A percentile compares a stretch with the other conserved stretches of the same genome.
These are phyloP conservation scores for Chytriomyces confervae DNA, from an alignment of 192 early-diverging fungal genomes.

Conservation along the genomic window DNA sequence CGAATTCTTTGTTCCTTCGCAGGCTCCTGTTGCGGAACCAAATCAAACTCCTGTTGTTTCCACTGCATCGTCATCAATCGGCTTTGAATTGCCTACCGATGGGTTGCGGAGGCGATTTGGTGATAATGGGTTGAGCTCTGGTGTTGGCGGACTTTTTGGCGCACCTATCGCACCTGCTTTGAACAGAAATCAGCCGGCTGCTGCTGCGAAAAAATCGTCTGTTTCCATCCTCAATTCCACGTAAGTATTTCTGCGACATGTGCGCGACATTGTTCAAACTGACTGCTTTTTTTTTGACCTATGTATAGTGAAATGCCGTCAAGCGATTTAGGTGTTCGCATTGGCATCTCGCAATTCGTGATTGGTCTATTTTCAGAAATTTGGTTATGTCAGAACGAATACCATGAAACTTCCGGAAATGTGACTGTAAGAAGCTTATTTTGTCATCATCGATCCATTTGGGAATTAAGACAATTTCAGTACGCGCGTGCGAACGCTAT, in stretches of 20 bases:
- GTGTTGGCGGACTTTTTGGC: too few relatives aligned
- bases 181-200: neutral
- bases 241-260: neutral
- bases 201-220: neutral
- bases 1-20: constrained; percentile 24
- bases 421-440: neutral
- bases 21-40: neutral
- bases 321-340: neutral
- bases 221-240: constrained; percentile 24
- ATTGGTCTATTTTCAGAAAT: constrained; percentile 40
- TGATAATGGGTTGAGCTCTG: too few relatives aligned
- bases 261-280: neutral
- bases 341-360: constrained; percentile 42
- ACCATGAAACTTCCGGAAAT: constrained; percentile 12
- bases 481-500: neutral
- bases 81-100: too few relatives aligned
- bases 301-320: neutral
- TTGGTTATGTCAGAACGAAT: constrained; percentile 51
- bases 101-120: too few relatives aligned
- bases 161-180: too few relatives aligned
- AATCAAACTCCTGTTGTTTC: too few relatives aligned
- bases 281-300: neutral
- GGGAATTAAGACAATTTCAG: neutral
- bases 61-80: too few relatives aligned
- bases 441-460: neutral